phyloP scores from a whole-genome alignment of 345 rosid genomes.

The Raphanus sativus region DNA sequence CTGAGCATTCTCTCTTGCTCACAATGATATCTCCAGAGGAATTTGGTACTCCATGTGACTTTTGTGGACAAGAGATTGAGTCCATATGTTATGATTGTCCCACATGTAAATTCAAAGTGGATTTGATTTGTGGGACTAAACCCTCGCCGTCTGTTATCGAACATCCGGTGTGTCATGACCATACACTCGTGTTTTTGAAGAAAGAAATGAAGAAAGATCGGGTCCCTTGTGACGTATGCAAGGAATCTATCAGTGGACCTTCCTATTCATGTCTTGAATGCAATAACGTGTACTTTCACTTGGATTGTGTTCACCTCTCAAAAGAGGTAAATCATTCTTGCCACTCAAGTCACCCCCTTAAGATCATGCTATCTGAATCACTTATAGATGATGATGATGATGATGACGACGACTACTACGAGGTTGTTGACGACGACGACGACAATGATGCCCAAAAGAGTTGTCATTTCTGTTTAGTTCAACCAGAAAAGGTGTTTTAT shows the following conservation, averaged over 20 bases:
- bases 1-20: background rate
- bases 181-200: conserved; percentile 7
- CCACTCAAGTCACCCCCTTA: conserved; percentile 1
- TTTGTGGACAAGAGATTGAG: background rate
- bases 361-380: background rate
- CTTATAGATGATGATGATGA: background rate
- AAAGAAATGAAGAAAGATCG: background rate
- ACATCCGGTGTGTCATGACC: background rate
- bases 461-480: background rate
- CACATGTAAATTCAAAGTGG: conserved; percentile 4
- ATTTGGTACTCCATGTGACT: background rate
- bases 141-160: background rate
- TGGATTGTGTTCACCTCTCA: background rate
- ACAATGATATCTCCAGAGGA: background rate
- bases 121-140: background rate
- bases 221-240: background rate
- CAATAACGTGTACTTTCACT: no score
- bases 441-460: background rate
- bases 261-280: no score
- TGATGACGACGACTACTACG: no score
- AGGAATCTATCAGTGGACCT: background rate
- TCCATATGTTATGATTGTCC: background rate
- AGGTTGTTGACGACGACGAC: no score
- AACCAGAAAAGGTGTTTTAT: background rate
- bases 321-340: conserved; percentile 13